phyloP scores from a whole-genome alignment of 2,329 filamentous ascomycete genomes.

The Aspergillus quadrilineatus region DNA sequence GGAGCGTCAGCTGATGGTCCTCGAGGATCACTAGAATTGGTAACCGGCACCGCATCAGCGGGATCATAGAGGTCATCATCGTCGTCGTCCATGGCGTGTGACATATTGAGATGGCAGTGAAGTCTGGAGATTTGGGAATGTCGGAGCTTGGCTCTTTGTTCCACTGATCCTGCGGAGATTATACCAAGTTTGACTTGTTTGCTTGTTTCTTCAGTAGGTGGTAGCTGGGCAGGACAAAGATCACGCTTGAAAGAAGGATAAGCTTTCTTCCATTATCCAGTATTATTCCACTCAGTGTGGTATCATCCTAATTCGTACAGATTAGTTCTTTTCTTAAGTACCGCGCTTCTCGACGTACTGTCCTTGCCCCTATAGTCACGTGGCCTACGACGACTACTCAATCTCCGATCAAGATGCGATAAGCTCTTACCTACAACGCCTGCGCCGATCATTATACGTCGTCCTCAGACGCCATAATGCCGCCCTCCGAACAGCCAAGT shows the following conservation, averaged over 20 bases:
- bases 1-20: slow-evolving; percentile 29
- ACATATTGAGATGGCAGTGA: slow-evolving; percentile 8
- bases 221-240: not conserved
- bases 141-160: slow-evolving; percentile 19
- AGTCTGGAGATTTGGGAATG: not conserved
- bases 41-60: slow-evolving; percentile 35
- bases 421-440: not conserved
- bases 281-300: not conserved
- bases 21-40: slow-evolving; percentile 30
- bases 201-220: slow-evolving; percentile 4
- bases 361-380: not conserved
- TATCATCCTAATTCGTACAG: too few species aligned
- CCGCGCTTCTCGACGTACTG: too few species aligned
- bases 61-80: slow-evolving; percentile 50
- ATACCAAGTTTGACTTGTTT: slow-evolving; percentile 26
- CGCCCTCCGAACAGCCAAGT: slow-evolving; percentile 38
- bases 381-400: not conserved
- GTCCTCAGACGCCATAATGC: slow-evolving; percentile 14
- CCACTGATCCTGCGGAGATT: slow-evolving; percentile 21
- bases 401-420: not conserved
- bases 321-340: too few species aligned
- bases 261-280: not conserved
- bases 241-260: not conserved
- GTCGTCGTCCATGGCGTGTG: slow-evolving; percentile 45
- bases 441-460: not conserved